These are phyloP conservation scores for Suhomyces faveliae DNA, from an alignment of 805 yeast species.

Conservation along the genomic window DNA sequence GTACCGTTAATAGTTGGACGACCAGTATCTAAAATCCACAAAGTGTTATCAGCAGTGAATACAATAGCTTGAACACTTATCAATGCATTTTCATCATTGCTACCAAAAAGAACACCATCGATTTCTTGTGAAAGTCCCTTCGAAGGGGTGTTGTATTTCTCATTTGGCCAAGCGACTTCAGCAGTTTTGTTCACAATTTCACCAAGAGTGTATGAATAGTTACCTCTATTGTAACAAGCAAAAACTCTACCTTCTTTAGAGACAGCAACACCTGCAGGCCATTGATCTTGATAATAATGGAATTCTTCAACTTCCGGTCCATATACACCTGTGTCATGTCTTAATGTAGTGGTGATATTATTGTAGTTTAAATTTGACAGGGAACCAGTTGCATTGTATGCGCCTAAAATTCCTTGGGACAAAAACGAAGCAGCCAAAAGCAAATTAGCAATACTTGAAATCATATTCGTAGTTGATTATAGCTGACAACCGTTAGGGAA, in stretches of 20 bases:
- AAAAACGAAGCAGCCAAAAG: too few relatives aligned
- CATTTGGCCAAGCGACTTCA: neutral
- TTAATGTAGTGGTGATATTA: neutral
- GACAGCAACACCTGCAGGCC: conserved; percentile 1
- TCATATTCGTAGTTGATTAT: too few relatives aligned
- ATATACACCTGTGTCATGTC: neutral
- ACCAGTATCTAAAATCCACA: conserved; percentile 2
- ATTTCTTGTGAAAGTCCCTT: neutral
- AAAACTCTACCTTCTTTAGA: conserved; percentile 1
- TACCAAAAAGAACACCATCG: neutral
- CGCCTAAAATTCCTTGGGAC: too few relatives aligned
- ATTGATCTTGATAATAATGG: conserved; percentile 3
- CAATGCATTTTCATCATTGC: neutral
- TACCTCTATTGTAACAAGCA: neutral
- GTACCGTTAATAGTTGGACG: conserved; percentile 4
- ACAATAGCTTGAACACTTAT: conserved; percentile 1
- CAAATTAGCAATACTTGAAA: too few relatives aligned
- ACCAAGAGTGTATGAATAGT: neutral
- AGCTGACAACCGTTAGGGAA: too few relatives aligned
- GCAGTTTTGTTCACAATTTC: conserved; percentile 3
- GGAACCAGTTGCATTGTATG: too few relatives aligned
- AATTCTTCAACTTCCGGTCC: conserved; percentile 3
- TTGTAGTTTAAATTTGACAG: too few relatives aligned
- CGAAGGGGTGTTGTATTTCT: neutral
- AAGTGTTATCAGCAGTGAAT: conserved; percentile 1